These are phyloP conservation scores for Clavispora asparagi DNA, from an alignment of 805 yeast genomes.

Conservation along the genomic window DNA sequence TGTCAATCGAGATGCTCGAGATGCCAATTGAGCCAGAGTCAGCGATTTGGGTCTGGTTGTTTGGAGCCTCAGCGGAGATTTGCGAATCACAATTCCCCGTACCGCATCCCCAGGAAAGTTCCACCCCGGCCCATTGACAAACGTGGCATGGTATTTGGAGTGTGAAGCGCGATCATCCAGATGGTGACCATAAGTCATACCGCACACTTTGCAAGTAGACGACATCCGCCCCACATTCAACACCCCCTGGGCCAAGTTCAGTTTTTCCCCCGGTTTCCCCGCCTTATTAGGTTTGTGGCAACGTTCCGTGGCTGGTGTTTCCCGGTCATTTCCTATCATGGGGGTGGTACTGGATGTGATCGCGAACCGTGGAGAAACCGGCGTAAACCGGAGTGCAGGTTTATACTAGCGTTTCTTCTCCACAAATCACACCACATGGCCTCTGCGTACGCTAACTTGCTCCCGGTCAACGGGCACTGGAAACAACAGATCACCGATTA, in stretches of 20 bases:
- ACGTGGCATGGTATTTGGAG: slow-evolving; percentile 44
- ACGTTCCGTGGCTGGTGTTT: too few species aligned
- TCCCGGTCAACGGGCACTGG: slow-evolving; percentile 81
- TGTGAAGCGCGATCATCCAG: slow-evolving; percentile 40
- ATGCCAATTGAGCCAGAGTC: too few species aligned
- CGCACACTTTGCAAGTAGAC: slow-evolving; percentile 44
- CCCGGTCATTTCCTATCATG: too few species aligned
- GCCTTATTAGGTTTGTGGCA: too few species aligned
- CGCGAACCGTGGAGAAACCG: background rate
- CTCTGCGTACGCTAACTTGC: slow-evolving; percentile 41
- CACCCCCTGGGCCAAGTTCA: background rate
- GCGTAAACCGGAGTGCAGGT: background rate
- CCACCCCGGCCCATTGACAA: slow-evolving; percentile 47
- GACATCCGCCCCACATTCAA: background rate
- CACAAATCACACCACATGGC: slow-evolving; percentile 11
- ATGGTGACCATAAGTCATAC: slow-evolving; percentile 46
- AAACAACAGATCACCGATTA: slow-evolving; percentile 68
- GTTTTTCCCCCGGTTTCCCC: background rate
- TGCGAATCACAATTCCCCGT: background rate
- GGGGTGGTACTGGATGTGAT: too few species aligned
- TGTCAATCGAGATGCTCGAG: too few species aligned
- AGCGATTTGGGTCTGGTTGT: too few species aligned
- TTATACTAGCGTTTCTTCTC: background rate
- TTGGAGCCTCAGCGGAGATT: too few species aligned
- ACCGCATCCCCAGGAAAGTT: background rate